Evolutionary conservation across 2,329 filamentous ascomycete species (phyloP).

Genomic region (Aureobasidium sp.): DNA sequence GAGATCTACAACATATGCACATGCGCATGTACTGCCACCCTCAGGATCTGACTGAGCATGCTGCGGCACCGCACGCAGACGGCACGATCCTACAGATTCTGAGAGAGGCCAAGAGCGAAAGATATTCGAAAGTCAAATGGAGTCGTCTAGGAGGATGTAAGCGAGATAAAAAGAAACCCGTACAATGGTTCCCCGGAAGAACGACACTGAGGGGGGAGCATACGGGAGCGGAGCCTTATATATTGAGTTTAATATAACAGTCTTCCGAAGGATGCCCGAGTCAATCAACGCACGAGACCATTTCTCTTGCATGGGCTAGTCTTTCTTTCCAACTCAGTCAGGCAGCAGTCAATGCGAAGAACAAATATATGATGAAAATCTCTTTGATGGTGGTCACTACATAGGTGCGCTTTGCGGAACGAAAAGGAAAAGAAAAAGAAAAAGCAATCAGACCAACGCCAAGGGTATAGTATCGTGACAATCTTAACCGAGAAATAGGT

Average conservation of each 20-base stretch:
- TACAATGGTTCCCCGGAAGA: neutral
- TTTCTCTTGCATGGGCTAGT: neutral
- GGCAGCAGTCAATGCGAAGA: neutral
- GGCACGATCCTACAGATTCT: neutral
- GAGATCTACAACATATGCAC: neutral
- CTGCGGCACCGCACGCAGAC: neutral
- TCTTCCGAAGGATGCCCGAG: neutral
- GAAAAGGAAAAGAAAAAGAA: neutral
- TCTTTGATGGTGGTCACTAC: neutral
- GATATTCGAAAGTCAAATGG: too few species aligned
- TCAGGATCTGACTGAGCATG: neutral
- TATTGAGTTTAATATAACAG: neutral
- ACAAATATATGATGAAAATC: neutral
- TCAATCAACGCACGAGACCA: neutral
- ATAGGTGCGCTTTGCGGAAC: neutral
- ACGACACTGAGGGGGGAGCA: neutral
- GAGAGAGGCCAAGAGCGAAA: too few species aligned
- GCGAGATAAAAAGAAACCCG: neutral
- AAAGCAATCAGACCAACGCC: neutral
- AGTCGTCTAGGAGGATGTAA: neutral
- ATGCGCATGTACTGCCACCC: neutral
- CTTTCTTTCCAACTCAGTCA: neutral
- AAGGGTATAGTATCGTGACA: conserved; percentile 10
- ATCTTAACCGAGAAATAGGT: neutral
- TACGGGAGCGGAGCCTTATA: neutral